These are phyloP conservation scores for Nephelium lappaceum DNA, from an alignment of 345 rosid species.

Conservation along the genomic window DNA sequence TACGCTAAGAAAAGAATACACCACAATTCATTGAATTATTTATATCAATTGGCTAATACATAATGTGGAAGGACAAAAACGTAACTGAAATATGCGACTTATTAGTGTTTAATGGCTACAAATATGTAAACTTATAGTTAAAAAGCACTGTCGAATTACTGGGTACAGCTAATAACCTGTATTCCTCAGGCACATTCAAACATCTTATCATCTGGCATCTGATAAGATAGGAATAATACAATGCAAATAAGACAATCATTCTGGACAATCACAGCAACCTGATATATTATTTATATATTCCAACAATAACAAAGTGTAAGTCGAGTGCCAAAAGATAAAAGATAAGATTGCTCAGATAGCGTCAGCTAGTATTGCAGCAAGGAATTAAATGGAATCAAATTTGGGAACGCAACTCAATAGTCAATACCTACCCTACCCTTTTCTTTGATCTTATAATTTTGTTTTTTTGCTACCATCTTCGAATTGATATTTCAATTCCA, in stretches of 20 bases:
- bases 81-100: too few relatives aligned
- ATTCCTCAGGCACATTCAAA: neutral
- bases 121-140: neutral
- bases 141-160: neutral
- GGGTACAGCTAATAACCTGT: neutral
- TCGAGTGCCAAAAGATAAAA: neutral
- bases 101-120: too few relatives aligned
- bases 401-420: neutral
- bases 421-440: neutral
- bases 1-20: too few relatives aligned
- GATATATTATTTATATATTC: neutral
- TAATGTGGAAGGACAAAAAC: too few relatives aligned
- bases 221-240: neutral
- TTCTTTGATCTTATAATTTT: neutral
- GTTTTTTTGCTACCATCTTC: neutral
- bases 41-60: too few relatives aligned
- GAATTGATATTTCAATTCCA: neutral
- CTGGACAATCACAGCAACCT: slow-evolving; percentile 1
- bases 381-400: neutral
- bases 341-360: slow-evolving; percentile 5
- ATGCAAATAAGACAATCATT: neutral
- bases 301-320: neutral
- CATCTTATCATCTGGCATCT: slow-evolving; percentile 6
- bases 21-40: too few relatives aligned
- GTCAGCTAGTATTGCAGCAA: neutral